Evolutionary conservation across 495 filamentous ascomycete genomes (phyloP), one percentile per base, ranked within the genome.

Genomic region (Hypoxylon cercidicola): DNA sequence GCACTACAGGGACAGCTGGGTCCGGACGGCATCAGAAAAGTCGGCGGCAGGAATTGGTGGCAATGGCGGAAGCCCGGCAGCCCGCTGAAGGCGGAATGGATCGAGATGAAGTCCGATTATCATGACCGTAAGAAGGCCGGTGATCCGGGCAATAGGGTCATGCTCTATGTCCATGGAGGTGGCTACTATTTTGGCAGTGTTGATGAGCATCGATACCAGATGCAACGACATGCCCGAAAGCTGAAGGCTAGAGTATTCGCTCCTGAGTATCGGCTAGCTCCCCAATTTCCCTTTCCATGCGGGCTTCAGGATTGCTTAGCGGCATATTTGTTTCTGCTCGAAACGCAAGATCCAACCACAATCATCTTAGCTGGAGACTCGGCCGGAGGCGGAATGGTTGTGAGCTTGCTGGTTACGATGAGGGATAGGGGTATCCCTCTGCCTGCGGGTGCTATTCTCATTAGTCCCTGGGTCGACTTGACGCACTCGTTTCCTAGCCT

Each of bases 261-360:
- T 34, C 94, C 93, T 25, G 78, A 88, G 62, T 98, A 97, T 76
- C 87, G 94, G 23, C 83, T 98, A 34, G 88, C 94, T 2, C 94
- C 94, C 4, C 95, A 98, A 75, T 98, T 91, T 59, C 94, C 94
- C 1, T 98, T 98, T 66, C 94, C 94, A 0, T 98, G 94, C 71
- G 92, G 90, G 20, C 76, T 98, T 7, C 86, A 92, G 57, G 94
- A 98, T 66, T 97, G 92, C 69, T 69, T 98, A 58, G 90, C 94
- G 7, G 85, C 92, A 2, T 98, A 98, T 72, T 76, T 97, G 0
- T 90, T 89, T 68, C 84, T 98, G 7, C 78, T 98, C 19, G 85
- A 85, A 15, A 75, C 82, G 5, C 89, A 97, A 60, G 81, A 89
- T 25, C 85, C 93, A 0, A 87, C 82, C 34, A 92, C 92, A 25